Conservation (phyloP, 2,329 filamentous ascomycete species). For the Pseudocercospora cruenta region DNA sequence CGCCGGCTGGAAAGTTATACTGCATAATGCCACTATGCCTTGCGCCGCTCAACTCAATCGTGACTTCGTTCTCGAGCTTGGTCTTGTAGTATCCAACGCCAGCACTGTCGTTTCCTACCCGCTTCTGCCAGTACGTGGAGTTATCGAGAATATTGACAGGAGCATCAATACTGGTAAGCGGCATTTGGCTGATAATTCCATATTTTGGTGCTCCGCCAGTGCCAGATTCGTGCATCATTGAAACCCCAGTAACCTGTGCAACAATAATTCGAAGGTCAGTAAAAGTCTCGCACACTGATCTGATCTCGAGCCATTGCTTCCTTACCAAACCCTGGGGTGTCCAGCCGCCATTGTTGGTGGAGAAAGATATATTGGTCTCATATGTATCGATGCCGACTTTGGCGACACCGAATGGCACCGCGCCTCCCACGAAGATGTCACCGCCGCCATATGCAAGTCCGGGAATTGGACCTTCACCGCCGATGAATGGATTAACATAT, state of each 20-base stretch:
- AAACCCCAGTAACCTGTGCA: conserved; percentile 21
- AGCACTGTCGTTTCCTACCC: conserved; percentile 45
- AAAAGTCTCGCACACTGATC: neutral
- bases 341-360: conserved; percentile 50
- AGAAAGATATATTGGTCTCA: conserved; percentile 37
- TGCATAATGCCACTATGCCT: conserved; percentile 62
- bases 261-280: neutral
- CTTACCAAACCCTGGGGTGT: conserved; percentile 34
- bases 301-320: conserved; percentile 11
- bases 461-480: conserved; percentile 51
- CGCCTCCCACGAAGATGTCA: conserved; percentile 49
- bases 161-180: conserved; percentile 47
- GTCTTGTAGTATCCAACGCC: conserved; percentile 66
- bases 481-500: conserved; percentile 57
- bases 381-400: conserved; percentile 50
- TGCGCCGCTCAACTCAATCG: conserved; percentile 61
- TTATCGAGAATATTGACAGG: conserved; percentile 46
- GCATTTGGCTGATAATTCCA: conserved; percentile 62
- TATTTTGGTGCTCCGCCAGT: conserved; percentile 73
- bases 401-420: conserved; percentile 48
- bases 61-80: conserved; percentile 58
- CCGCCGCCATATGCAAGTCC: conserved; percentile 51
- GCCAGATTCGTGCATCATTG: conserved; percentile 66
- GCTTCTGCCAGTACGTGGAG: conserved; percentile 43
- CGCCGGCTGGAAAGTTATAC: conserved; percentile 59